Percentiles rank a stretch among this genome's conserved stretches.
Conservation (phyloP, 2,329 filamentous ascomycete species). For the Claviceps spartinae region DNA sequence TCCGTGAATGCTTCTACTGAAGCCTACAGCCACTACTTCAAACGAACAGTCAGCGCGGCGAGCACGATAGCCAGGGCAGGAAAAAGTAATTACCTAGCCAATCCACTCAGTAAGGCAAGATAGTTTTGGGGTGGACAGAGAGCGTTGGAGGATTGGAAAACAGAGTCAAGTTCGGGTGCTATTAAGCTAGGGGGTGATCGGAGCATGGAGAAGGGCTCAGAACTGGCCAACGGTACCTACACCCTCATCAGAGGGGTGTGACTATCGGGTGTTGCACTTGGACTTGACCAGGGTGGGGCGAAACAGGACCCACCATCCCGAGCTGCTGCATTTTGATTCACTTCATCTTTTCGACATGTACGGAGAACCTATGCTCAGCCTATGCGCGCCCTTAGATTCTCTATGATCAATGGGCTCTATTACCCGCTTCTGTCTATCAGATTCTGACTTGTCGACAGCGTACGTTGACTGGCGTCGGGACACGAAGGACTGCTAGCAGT, state of each 20-base stretch:
- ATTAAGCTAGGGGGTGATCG: not conserved
- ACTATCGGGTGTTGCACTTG: not conserved
- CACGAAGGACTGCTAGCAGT: not conserved
- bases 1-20: conserved; percentile 4
- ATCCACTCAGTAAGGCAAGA: not conserved
- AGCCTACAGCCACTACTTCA: not conserved
- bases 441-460: not conserved
- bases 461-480: not conserved
- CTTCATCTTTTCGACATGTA: not conserved
- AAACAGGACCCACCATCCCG: not conserved
- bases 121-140: conserved; percentile 5
- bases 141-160: conserved; percentile 4
- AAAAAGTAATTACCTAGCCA: conserved; percentile 3
- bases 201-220: not conserved
- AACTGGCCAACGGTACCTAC: no score
- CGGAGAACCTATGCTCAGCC: not conserved
- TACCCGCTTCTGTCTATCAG: no score
- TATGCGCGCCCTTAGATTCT: not conserved
- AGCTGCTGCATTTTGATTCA: not conserved
- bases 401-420: no score
- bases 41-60: conserved; percentile 1
- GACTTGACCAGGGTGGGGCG: not conserved
- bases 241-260: no score
- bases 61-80: conserved; percentile 1
- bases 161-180: not conserved